Base-by-base conservation (phyloP, 208 protist species). In the Vickermania ingenoplastis region DNA sequence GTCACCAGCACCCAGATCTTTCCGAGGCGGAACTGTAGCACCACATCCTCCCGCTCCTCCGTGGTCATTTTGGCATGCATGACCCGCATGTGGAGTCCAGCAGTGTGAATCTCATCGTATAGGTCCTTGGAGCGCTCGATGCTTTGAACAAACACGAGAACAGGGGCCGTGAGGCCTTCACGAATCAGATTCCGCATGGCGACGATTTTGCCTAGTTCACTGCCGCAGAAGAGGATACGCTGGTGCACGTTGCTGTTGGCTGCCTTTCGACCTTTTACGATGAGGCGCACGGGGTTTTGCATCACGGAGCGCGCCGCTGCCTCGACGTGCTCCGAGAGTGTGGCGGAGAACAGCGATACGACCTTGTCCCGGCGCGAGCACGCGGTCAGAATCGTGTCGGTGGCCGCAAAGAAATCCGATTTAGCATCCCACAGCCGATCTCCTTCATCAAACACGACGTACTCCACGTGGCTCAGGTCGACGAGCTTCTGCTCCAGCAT, bases 71-170 rank as follows among this genome's bases (percentile, higher is more conserved):
- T 91, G 48, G 87, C 79, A 59, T 97, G 89, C 77, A 97, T 95
- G 41, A 92, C 69, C 21, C 88, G 87, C 56, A 97, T 86, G 69
- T 87, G 85, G 24, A 95, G 73, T 0, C 83, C 84, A 30, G 83
- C 68, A n/a, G 79, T 73, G 5, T 89, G 74, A 25, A 99, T 83
- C 75, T 98, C 97, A 51, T 96, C 83, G 77, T 94, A 98, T 17
- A 99, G 75, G 66, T 98, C 87, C 63, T 97, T 87, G 14, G 94
- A 94, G n/a, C 98, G 82, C 65, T 98, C 96, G 28, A 97, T 97
- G 45, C 89, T 97, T 70, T 99, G 97, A 53, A 99, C 95, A 77
- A 99, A 99, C 41, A 99, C 83, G 11, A 99, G 77, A 29, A 99
- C 89, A 3, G 98, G 98, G 21, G 97, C 97, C 51, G 85, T 89